Base-by-base conservation (phyloP, 2,329 filamentous ascomycete species). In the Immersiporthe knoxdaviesiana region DNA sequence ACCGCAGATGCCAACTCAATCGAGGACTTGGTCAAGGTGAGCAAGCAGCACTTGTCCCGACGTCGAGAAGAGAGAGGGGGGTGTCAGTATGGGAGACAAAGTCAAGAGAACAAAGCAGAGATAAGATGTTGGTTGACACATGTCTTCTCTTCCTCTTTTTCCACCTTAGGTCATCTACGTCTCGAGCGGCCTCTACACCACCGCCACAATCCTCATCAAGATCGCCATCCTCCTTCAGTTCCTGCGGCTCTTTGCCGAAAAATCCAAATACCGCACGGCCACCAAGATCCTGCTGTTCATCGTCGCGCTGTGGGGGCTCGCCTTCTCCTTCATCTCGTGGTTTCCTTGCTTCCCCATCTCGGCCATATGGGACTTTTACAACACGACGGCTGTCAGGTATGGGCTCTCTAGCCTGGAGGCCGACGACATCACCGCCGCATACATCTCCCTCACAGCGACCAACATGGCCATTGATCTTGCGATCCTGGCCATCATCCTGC, bases 401-500 rank as follows among this genome's bases (percentile, higher is more conserved):
- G 78, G 74, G 0, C 77, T 78, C 61, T 78, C 75, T 12, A 78
- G 77, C 8, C 72, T 68, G 65, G 65, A 74, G 1, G 60, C 75
- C 0, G 16, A 52, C 8, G 70, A 75, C 52, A 73, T 78, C 12
- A 73, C 72, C 8, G 77, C 72, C 16, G 75, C 73, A 2, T 78
- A 75, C 52, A 73, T 73, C 16, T 75, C 73, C 12, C 78, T 79
- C 63, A 73, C 74, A 1, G 72, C 69, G 0, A 76, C 75, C 0
- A 80, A 80, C 7, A 76, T 77, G 54, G 69, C 76, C 3, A 66
- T 79, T 12, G 77, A 80, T 44, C 69, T 78, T 16, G 54, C 75
- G 14, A 74, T 79, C 0, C 73, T 79, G 21, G 73, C 73, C 1
- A 77, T 79, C 8, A 75, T 77, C 8, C 68, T 78, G 1, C 77